A percentile compares a stretch with the other conserved stretches of the same genome.
These are phyloP conservation scores for Melastoma malabathricum DNA, from an alignment of 345 rosid species.

Conservation along the genomic window DNA sequence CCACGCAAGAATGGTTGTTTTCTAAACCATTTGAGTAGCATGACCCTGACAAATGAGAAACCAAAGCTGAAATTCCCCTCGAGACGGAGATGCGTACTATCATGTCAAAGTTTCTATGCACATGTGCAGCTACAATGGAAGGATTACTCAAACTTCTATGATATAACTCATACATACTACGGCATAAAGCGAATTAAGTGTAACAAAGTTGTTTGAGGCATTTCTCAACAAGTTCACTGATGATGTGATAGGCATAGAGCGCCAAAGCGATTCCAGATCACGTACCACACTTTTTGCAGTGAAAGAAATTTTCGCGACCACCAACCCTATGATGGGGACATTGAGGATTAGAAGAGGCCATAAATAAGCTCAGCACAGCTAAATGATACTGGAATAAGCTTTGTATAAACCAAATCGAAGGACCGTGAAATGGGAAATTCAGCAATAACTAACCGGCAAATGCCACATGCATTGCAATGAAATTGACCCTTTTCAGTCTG, in stretches of 20 bases:
- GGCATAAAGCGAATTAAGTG: slow-evolving; percentile 2
- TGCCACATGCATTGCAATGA: slow-evolving; percentile 95
- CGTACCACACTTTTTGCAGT: slow-evolving; percentile 94
- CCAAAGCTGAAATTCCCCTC: no score
- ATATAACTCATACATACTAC: not conserved
- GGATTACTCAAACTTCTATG: no score
- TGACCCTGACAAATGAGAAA: slow-evolving; percentile 33
- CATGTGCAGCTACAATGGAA: no score
- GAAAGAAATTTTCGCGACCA: slow-evolving; percentile 69
- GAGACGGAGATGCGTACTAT: no score
- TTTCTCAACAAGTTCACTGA: not conserved
- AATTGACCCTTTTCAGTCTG: slow-evolving; percentile 67
- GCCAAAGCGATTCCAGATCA: not conserved
- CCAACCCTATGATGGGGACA: slow-evolving; percentile 63
- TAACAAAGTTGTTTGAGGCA: no score
- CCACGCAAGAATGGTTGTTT: slow-evolving; percentile 76
- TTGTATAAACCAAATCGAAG: no score
- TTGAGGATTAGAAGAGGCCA: no score
- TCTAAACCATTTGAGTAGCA: slow-evolving; percentile 56
- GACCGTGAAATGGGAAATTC: not conserved
- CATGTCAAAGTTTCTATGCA: no score
- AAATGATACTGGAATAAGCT: no score
- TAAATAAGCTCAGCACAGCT: no score
- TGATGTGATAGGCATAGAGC: no score
- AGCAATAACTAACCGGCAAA: slow-evolving; percentile 57